phyloP scores from a whole-genome alignment of 228 moss, liverwort and hornwort species.

The Sphagnum magellanicum region DNA sequence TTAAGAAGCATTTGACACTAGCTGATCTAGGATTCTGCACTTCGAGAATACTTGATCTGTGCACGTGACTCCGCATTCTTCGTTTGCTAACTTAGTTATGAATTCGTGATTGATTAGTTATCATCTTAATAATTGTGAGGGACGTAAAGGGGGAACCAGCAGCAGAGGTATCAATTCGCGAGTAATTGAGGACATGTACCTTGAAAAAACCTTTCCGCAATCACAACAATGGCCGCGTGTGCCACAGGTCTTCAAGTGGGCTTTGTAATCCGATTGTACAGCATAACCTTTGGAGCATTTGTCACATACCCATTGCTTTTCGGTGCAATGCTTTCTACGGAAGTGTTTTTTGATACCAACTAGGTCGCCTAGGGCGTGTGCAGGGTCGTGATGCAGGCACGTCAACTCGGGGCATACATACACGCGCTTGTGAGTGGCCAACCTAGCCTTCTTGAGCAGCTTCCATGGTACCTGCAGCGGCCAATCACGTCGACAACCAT shows the following conservation, averaged over 20 bases:
- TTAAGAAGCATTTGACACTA: no score
- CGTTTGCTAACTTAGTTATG: no score
- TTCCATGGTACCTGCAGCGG: conserved; percentile 67
- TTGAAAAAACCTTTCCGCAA: conserved; percentile 69
- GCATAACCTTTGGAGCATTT: conserved; percentile 73
- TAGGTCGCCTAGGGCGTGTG: conserved; percentile 66
- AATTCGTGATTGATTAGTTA: no score
- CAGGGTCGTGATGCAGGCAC: conserved; percentile 68
- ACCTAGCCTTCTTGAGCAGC: conserved; percentile 48
- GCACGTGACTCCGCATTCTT: no score
- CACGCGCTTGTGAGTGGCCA: conserved; percentile 60
- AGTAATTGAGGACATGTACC: conserved; percentile 12
- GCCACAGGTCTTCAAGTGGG: conserved; percentile 72
- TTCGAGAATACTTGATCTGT: no score
- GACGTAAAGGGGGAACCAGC: no score
- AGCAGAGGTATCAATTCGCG: no score
- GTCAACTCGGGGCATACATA: conserved; percentile 73
- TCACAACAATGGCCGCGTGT: conserved; percentile 79
- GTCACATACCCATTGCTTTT: conserved; percentile 76
- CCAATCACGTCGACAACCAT: no score
- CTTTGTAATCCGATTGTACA: conserved; percentile 77
- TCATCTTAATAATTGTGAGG: no score
- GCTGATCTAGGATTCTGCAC: no score
- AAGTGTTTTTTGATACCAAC: conserved; percentile 79
- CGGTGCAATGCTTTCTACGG: conserved; percentile 64